phyloP scores from a whole-genome alignment of 805 yeast species.

The Candida chilensis region DNA sequence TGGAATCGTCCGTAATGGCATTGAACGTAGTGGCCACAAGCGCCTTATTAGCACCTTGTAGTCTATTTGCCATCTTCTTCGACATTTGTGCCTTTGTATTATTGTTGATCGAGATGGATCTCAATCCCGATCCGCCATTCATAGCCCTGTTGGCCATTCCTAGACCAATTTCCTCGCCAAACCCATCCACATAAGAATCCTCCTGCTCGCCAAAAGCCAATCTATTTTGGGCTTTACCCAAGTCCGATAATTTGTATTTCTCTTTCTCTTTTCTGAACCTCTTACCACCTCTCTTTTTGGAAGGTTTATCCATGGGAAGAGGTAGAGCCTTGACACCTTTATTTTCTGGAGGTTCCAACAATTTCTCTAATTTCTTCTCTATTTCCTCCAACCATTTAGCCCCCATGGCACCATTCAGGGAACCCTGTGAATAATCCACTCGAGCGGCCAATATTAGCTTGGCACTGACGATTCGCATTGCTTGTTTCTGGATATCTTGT shows the following conservation, averaged over 20 bases:
- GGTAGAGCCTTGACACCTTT: slow-evolving; percentile 57
- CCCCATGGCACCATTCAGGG: slow-evolving; percentile 47
- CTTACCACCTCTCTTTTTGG: slow-evolving; percentile 83
- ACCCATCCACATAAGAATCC: slow-evolving; percentile 47
- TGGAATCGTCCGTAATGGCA: no score
- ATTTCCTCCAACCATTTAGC: slow-evolving; percentile 51
- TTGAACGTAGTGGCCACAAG: no score
- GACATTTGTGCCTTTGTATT: slow-evolving; percentile 52
- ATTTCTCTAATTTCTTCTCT: slow-evolving; percentile 52
- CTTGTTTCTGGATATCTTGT: slow-evolving; percentile 51
- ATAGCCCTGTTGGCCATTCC: slow-evolving; percentile 50
- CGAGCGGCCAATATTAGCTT: slow-evolving; percentile 79
- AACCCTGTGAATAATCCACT: slow-evolving; percentile 41
- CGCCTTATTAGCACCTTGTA: no score
- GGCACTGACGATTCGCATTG: slow-evolving; percentile 70
- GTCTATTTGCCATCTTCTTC: slow-evolving; percentile 47
- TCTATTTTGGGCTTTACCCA: slow-evolving; percentile 76
- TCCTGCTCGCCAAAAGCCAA: slow-evolving; percentile 78
- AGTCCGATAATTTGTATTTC: slow-evolving; percentile 70
- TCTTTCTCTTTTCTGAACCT: slow-evolving; percentile 74
- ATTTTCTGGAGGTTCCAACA: slow-evolving; percentile 70
- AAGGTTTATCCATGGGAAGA: slow-evolving; percentile 63
- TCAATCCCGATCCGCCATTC: slow-evolving; percentile 8
- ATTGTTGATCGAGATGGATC: slow-evolving; percentile 18
- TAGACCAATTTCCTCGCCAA: slow-evolving; percentile 76